A percentile compares a stretch with the other conserved stretches of the same genome.
Evolutionary conservation across 768 basidiomycete genomes (phyloP).

Genomic region (Clathrus columnatus): DNA sequence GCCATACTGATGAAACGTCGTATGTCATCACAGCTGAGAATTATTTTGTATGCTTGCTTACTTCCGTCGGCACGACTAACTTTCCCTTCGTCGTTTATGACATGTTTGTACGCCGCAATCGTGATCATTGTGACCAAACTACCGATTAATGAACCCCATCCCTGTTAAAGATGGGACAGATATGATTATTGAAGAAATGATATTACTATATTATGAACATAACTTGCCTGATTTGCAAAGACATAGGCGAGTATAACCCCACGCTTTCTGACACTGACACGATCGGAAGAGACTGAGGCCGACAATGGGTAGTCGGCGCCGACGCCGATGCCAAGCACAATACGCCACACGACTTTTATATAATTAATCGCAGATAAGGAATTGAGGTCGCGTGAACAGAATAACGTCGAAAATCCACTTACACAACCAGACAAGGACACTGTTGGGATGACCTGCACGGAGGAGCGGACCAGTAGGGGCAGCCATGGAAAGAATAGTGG

Average conservation of each 20-base stretch:
- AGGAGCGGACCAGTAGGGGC: slow-evolving; percentile 44
- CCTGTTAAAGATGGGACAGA: slow-evolving; percentile 32
- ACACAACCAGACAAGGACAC: slow-evolving; percentile 49
- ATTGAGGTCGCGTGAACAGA: neutral
- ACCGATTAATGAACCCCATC: slow-evolving; percentile 67
- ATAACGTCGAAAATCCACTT: slow-evolving; percentile 4
- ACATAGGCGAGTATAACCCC: slow-evolving; percentile 72
- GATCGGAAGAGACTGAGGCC: slow-evolving; percentile 58
- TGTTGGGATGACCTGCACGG: slow-evolving; percentile 25
- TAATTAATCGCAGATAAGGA: neutral
- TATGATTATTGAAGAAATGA: neutral
- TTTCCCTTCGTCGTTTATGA: slow-evolving; percentile 51
- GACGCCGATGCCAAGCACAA: slow-evolving; percentile 68
- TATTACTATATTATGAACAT: neutral
- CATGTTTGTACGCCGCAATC: slow-evolving; percentile 50
- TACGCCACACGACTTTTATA: slow-evolving; percentile 44
- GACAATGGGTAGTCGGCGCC: slow-evolving; percentile 79
- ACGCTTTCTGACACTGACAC: slow-evolving; percentile 53
- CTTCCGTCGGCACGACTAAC: slow-evolving; percentile 64
- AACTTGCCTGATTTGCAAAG: slow-evolving; percentile 40
- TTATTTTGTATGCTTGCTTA: slow-evolving; percentile 21
- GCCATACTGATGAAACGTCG: slow-evolving; percentile 41
- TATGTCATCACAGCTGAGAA: neutral
- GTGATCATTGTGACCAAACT: slow-evolving; percentile 55
- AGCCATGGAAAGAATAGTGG: slow-evolving; percentile 61